Evolutionary conservation across 306 rosid species (phyloP).

Genomic region (Notholithocarpus densiflorus): DNA sequence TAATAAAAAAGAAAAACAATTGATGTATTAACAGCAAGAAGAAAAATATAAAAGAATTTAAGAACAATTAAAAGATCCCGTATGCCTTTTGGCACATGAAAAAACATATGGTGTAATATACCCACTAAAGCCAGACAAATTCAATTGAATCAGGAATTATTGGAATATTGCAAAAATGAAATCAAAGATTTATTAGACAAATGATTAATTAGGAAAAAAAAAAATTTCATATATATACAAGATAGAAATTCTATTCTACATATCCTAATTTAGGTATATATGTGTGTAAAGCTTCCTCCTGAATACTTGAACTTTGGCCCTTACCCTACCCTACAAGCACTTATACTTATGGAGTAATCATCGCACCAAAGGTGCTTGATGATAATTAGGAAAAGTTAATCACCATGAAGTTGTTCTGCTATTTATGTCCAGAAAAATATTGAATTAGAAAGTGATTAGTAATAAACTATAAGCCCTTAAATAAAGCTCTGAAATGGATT

Average conservation of each 20-base stretch:
- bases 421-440: not conserved
- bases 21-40: too few species aligned
- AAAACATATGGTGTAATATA: not conserved
- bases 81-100: too few species aligned
- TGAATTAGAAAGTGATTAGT: not conserved
- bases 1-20: too few species aligned
- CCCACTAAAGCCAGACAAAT: not conserved
- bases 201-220: not conserved
- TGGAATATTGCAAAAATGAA: not conserved
- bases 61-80: too few species aligned
- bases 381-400: not conserved
- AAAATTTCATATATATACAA: too few species aligned
- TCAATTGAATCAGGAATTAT: not conserved
- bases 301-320: rapidly evolving
- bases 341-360: too few species aligned
- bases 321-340: too few species aligned
- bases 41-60: too few species aligned
- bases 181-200: not conserved
- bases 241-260: too few species aligned
- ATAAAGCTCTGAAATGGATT: not conserved
- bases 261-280: too few species aligned
- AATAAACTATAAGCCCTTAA: not conserved
- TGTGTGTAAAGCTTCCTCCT: rapidly evolving
- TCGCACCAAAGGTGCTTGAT: rapidly evolving
- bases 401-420: not conserved